Conservation (phyloP, 495 filamentous ascomycete genomes). For the Lepidopterella palustris region DNA sequence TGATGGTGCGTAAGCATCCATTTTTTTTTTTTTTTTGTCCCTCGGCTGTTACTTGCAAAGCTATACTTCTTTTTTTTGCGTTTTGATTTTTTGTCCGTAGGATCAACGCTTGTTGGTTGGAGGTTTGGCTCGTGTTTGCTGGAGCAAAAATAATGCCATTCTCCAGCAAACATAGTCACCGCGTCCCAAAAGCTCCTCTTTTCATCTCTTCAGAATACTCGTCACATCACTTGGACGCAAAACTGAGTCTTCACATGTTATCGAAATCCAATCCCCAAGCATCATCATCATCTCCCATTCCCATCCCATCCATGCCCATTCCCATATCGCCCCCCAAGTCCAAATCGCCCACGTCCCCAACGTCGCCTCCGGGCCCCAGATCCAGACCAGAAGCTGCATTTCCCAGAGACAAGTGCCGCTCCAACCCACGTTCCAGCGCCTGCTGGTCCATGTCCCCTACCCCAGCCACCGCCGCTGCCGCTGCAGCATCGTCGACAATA, state of each 20-base stretch:
- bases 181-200: background rate
- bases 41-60: too few species aligned
- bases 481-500: slow-evolving; percentile 18
- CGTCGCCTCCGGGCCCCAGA: slow-evolving; percentile 1
- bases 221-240: background rate
- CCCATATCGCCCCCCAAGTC: slow-evolving; percentile 10
- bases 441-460: slow-evolving; percentile 8
- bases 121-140: too few species aligned
- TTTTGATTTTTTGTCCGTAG: too few species aligned
- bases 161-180: too few species aligned
- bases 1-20: too few species aligned
- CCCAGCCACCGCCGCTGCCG: slow-evolving; percentile 15
- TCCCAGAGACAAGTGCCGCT: slow-evolving; percentile 19
- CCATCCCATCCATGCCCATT: slow-evolving; percentile 24
- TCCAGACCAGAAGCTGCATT: slow-evolving; percentile 15
- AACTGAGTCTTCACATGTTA: slow-evolving; percentile 8
- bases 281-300: slow-evolving; percentile 24
- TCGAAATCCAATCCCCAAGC: slow-evolving; percentile 25
- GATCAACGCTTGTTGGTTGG: too few species aligned
- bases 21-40: too few species aligned
- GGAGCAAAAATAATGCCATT: too few species aligned
- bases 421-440: slow-evolving; percentile 11
- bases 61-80: too few species aligned
- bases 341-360: background rate
- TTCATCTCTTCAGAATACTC: background rate